Evolutionary conservation across 2,329 filamentous ascomycete genomes (phyloP).

Genomic region (Exophiala alcalophila): DNA sequence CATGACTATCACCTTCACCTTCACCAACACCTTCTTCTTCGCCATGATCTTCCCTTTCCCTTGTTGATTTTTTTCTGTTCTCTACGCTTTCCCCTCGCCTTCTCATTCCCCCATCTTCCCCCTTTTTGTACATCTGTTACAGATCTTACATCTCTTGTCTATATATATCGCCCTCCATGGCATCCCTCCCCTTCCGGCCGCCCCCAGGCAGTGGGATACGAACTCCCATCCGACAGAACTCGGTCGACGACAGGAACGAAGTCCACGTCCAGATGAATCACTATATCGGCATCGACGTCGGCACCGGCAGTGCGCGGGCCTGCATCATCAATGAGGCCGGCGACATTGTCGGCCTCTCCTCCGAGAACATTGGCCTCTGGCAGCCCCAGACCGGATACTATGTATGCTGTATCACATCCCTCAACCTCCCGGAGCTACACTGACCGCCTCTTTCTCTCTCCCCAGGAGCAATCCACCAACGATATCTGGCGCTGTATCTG

Average conservation of each 20-base stretch:
- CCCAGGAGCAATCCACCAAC: conserved; percentile 90
- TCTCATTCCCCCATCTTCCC: too few species aligned
- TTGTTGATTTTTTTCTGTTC: conserved; percentile 1
- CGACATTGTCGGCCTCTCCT: conserved; percentile 73
- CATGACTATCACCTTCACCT: too few species aligned
- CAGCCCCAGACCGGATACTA: conserved; percentile 73
- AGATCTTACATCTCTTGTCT: too few species aligned
- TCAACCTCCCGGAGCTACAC: neutral
- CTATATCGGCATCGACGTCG: conserved; percentile 88
- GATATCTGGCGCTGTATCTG: conserved; percentile 98
- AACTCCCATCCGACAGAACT: conserved; percentile 34
- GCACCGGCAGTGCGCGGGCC: conserved; percentile 89
- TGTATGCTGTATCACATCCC: conserved; percentile 44
- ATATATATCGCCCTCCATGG: conserved; percentile 4
- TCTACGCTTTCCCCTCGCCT: neutral
- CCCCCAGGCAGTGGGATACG: conserved; percentile 19
- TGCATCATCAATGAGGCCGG: conserved; percentile 92
- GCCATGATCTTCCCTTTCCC: too few species aligned
- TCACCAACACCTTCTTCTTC: too few species aligned
- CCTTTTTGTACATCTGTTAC: neutral
- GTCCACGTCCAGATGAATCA: conserved; percentile 57
- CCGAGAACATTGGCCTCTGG: conserved; percentile 76
- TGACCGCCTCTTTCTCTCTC: neutral
- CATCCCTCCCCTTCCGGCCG: conserved; percentile 21
- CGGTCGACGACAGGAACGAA: conserved; percentile 53